These are phyloP conservation scores for Porcisia hertigi DNA, from an alignment of 208 protist genomes.

Conservation along the genomic window DNA sequence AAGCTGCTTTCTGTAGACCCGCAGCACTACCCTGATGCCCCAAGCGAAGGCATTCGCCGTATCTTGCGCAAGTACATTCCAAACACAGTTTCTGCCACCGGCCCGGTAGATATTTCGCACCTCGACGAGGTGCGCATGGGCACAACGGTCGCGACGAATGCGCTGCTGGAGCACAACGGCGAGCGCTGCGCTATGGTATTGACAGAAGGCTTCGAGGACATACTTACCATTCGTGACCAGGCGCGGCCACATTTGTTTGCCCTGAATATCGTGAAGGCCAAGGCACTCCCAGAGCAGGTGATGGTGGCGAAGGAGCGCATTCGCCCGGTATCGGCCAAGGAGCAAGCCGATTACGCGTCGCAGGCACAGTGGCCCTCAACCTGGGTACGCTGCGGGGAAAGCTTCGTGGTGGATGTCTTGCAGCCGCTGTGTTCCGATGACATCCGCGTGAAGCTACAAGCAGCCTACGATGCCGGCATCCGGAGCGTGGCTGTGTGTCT, in stretches of 20 bases:
- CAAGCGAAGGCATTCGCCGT: slow-evolving; percentile 94
- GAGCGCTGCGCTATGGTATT: slow-evolving; percentile 88
- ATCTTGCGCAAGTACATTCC: slow-evolving; percentile 69
- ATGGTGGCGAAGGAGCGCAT: slow-evolving; percentile 92
- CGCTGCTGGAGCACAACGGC: slow-evolving; percentile 95
- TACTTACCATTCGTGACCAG: slow-evolving; percentile 94
- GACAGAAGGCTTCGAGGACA: slow-evolving; percentile 93
- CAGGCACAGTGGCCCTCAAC: slow-evolving; percentile 39
- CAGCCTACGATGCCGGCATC: slow-evolving; percentile 74
- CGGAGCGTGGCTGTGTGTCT: slow-evolving; percentile 90
- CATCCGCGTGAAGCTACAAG: slow-evolving; percentile 43
- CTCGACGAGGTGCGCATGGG: slow-evolving; percentile 96
- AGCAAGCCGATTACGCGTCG: slow-evolving; percentile 33
- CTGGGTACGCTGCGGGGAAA: slow-evolving; percentile 71
- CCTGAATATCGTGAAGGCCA: slow-evolving; percentile 86
- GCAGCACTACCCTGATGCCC: slow-evolving; percentile 94
- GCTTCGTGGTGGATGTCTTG: slow-evolving; percentile 72
- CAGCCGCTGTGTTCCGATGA: slow-evolving; percentile 49
- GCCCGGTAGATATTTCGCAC: slow-evolving; percentile 60
- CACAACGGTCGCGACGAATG: slow-evolving; percentile 97
- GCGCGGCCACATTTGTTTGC: slow-evolving; percentile 94
- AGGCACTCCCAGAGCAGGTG: slow-evolving; percentile 85
- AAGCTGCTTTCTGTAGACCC: slow-evolving; percentile 95
- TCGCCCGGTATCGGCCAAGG: slow-evolving; percentile 42
- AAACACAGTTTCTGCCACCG: slow-evolving; percentile 27